Evolutionary conservation across 2,329 filamentous ascomycete genomes (phyloP).

Genomic region (Aspergillus japonicus): DNA sequence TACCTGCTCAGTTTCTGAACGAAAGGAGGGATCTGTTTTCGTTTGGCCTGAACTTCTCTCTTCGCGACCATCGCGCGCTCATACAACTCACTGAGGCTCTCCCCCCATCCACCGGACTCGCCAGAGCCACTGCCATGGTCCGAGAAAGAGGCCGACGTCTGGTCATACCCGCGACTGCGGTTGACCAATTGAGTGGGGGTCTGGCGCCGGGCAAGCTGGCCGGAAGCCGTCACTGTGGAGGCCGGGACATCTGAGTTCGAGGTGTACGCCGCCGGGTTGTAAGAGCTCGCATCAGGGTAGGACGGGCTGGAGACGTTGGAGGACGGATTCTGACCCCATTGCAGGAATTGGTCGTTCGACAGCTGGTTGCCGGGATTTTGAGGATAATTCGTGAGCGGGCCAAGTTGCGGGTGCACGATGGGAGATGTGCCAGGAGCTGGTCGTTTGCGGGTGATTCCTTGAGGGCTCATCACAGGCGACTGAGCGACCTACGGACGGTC

Average conservation of each 20-base stretch:
- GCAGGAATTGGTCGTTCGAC: constrained; percentile 54
- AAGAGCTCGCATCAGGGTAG: constrained; percentile 43
- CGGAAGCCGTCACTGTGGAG: constrained; percentile 43
- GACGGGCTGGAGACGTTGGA: constrained; percentile 29
- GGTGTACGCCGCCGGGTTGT: constrained; percentile 27
- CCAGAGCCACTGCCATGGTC: constrained; percentile 28
- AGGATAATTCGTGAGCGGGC: constrained; percentile 51
- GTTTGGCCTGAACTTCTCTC: constrained; percentile 80
- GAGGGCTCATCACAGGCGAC: constrained; percentile 37
- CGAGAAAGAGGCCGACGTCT: constrained; percentile 29
- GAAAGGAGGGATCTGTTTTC: constrained; percentile 96
- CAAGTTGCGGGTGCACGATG: constrained; percentile 56
- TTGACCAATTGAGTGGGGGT: constrained; percentile 40
- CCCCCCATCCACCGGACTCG: constrained; percentile 45
- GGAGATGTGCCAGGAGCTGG: constrained; percentile 70
- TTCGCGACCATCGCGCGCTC: constrained; percentile 78
- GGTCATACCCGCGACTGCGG: constrained; percentile 41
- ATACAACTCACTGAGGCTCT: constrained; percentile 77
- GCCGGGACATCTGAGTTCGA: constrained; percentile 53
- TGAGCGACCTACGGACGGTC: constrained; percentile 13
- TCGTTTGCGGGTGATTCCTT: constrained; percentile 62
- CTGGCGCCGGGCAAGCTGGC: constrained; percentile 44
- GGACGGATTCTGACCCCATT: constrained; percentile 53
- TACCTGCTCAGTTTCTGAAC: constrained; percentile 97
- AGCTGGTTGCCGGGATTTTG: constrained; percentile 44